These are phyloP conservation scores for Termitomyces sp. DNA, from an alignment of 768 basidiomycete genomes.

Conservation along the genomic window DNA sequence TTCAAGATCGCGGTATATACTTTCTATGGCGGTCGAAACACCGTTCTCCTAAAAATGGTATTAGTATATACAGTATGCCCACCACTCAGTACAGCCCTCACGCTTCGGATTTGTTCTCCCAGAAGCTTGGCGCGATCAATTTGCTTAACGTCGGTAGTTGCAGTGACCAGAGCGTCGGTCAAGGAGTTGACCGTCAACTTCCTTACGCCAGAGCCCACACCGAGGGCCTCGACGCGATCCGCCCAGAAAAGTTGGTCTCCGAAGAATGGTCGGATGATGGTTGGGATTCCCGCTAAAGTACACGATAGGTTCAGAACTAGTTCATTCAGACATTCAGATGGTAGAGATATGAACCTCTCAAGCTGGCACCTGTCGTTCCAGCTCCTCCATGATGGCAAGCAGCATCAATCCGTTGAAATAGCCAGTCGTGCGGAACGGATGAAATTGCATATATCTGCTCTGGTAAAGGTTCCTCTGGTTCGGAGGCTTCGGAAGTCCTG, in stretches of 20 bases:
- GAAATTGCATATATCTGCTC: constrained; percentile 78
- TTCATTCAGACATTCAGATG: not conserved
- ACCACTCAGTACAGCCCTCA: constrained; percentile 26
- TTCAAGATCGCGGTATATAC: constrained; percentile 94
- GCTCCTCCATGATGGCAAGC: constrained; percentile 98
- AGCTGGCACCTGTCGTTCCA: constrained; percentile 91
- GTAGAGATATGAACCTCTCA: constrained; percentile 57
- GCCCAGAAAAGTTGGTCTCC: constrained; percentile 99
- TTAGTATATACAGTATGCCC: not conserved
- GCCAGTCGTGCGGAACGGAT: constrained; percentile 93
- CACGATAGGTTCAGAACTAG: not conserved
- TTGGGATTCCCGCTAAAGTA: constrained; percentile 78
- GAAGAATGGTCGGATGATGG: constrained; percentile 96
- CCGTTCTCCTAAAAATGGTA: constrained; percentile 72
- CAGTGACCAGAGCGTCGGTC: constrained; percentile 69
- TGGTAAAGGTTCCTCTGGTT: constrained; percentile 67
- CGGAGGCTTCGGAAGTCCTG: constrained; percentile 53
- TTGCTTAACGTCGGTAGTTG: constrained; percentile 86
- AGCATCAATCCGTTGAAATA: constrained; percentile 92
- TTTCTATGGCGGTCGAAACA: constrained; percentile 89
- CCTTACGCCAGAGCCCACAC: constrained; percentile 82
- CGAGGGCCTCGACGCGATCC: constrained; percentile 94
- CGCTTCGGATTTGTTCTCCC: constrained; percentile 83
- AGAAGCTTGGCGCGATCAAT: constrained; percentile 78
- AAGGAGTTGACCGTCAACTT: constrained; percentile 80